Conservation (phyloP, 2,329 filamentous ascomycete species). For the Xylariaceae sp. region DNA sequence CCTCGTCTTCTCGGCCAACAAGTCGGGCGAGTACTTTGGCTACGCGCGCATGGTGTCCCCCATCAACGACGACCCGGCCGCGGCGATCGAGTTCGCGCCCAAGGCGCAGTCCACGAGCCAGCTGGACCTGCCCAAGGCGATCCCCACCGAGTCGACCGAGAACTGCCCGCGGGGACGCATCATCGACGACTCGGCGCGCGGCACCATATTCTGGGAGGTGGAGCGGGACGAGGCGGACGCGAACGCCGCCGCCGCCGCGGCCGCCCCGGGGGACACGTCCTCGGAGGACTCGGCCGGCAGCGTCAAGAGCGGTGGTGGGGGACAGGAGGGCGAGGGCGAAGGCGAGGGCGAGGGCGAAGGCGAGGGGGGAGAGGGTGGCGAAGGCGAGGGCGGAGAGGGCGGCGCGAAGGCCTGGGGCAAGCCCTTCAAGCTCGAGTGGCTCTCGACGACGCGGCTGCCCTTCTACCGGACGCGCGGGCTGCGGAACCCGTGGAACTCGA, state of each 20-base stretch:
- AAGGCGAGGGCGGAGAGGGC: conserved; percentile 24
- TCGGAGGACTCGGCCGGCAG: conserved; percentile 23
- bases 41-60: conserved; percentile 85
- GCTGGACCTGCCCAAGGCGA: conserved; percentile 68
- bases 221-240: conserved; percentile 49
- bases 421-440: conserved; percentile 85
- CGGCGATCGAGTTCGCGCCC: conserved; percentile 62
- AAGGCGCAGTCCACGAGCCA: conserved; percentile 52
- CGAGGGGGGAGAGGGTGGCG: conserved; percentile 24
- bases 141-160: conserved; percentile 69
- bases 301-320: conserved; percentile 24
- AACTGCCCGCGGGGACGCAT: conserved; percentile 76
- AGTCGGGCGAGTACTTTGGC: conserved; percentile 94
- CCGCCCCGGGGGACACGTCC: no score
- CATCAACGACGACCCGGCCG: conserved; percentile 69
- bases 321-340: conserved; percentile 18
- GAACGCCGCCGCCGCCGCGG: no score
- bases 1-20: conserved; percentile 92
- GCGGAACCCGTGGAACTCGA: conserved; percentile 90
- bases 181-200: conserved; percentile 86
- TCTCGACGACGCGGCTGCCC: conserved; percentile 73
- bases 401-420: conserved; percentile 72
- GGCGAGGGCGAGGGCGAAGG: conserved; percentile 22
- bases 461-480: conserved; percentile 85
- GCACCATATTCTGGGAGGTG: conserved; percentile 94